These are phyloP conservation scores for Aspergillus bertholletiae DNA, from an alignment of 495 filamentous ascomycete species.

Conservation along the genomic window DNA sequence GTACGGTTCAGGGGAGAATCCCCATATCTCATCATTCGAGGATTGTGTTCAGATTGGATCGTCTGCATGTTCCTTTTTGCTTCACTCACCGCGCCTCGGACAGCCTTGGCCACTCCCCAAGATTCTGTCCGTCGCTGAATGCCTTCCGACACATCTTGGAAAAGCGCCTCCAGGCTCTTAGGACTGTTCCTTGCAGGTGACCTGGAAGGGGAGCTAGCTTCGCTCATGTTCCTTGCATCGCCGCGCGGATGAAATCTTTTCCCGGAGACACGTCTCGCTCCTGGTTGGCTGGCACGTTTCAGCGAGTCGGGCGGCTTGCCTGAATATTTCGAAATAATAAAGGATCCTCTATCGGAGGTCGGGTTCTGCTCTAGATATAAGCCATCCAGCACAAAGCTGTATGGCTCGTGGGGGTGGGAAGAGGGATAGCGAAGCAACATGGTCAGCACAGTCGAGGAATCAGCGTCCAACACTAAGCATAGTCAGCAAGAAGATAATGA, in stretches of 20 bases:
- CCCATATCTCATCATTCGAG: conserved; percentile 14
- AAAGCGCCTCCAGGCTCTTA: conserved; percentile 67
- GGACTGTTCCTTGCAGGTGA: conserved; percentile 58
- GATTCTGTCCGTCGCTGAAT: conserved; percentile 79
- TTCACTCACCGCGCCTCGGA: conserved; percentile 85
- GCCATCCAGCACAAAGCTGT: conserved; percentile 84
- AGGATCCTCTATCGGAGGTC: conserved; percentile 63
- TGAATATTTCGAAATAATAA: conserved; percentile 81
- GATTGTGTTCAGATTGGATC: conserved; percentile 46
- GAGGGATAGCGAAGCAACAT: conserved; percentile 78
- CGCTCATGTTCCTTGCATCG: conserved; percentile 29
- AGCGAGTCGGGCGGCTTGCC: conserved; percentile 53
- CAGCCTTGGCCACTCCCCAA: conserved; percentile 85
- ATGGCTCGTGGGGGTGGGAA: conserved; percentile 56
- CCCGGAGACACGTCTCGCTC: conserved; percentile 17
- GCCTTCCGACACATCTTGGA: conserved; percentile 82
- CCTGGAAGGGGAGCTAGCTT: conserved; percentile 29
- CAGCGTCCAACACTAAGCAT: conserved; percentile 68
- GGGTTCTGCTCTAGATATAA: conserved; percentile 77
- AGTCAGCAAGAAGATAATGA: conserved; percentile 18
- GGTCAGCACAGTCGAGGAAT: conserved; percentile 80
- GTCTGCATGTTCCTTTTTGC: conserved; percentile 69
- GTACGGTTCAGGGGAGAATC: conserved; percentile 2
- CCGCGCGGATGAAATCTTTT: conserved; percentile 33
- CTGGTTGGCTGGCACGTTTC: conserved; percentile 29